Evolutionary conservation across 2,329 filamentous ascomycete genomes (phyloP), one percentile per base, ranked within the genome.

Genomic region (Fusarium sp.): DNA sequence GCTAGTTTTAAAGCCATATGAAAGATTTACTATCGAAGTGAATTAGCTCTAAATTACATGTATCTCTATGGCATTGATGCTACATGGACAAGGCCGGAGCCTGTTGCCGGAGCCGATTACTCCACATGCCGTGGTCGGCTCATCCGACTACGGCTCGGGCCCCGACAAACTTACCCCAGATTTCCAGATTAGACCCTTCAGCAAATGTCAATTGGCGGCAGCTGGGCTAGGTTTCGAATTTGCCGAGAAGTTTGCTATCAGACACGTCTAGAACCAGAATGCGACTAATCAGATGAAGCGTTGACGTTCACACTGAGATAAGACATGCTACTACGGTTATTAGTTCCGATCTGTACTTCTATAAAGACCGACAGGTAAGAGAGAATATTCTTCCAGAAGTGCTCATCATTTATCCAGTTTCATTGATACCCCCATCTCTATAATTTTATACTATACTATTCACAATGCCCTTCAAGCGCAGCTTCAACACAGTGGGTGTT

Each of bases 401-500:
- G 20, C 3, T 17, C 28, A 47, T 23, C 12, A 23, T 10, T 15
- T 15, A 30, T 34, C 8, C 28, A 12, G 11, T 7, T 19, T 21
- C 15, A 28, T 9, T 9, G 10, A 28, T 28, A 17, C 8, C 30
- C 30, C n/a, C 3, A n/a, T 17, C 5, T 4, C 14, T 17, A 17
- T 11, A 42, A 23, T 2, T 8, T n/a, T 6, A 4, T 1, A 3
- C 10, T 15, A 1, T 7, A 23, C 2, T 17, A 4, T 17, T 9
- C 20, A 26, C 3, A 3, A 69, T 70, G 67, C 63, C 53, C 3
- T 67, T 54, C 28, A 62, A 66, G 15, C 56, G 67, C 34, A 69
- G 53, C 17, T 62, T 70, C 50, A 70, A 67, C 21, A 69, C 67
- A 5, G 67, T 70, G 1, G 67, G 67, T 2, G 55, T 70, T 11